Percentiles rank a stretch among this genome's conserved stretches.
Evolutionary conservation across 202 grass and related monocot genomes (phyloP).

Genomic region (Schoenoplectus triqueter): DNA sequence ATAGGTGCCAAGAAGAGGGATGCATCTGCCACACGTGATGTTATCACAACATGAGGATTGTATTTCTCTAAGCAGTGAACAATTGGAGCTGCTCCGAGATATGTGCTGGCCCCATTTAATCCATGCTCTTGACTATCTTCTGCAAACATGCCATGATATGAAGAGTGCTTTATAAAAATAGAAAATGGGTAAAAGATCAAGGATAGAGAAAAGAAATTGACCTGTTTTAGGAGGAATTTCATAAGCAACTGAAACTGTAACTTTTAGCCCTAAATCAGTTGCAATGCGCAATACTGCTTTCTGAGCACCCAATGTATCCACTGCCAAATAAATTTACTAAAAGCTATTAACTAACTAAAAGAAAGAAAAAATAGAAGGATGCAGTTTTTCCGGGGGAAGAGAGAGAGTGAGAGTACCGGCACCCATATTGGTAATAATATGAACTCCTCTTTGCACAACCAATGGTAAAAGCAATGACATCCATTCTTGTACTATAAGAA

Average conservation of each 20-base stretch:
- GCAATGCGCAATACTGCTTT: constrained; percentile 66
- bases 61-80: constrained; percentile 81
- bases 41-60: constrained; percentile 81
- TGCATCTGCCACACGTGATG: constrained; percentile 96
- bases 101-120: constrained; percentile 74
- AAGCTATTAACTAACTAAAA: constrained; percentile 27
- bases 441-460: constrained; percentile 67
- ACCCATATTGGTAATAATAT: constrained; percentile 94
- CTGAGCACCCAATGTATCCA: constrained; percentile 85
- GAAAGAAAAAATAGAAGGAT: constrained; percentile 1
- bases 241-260: constrained; percentile 74
- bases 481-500: constrained; percentile 75
- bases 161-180: background rate
- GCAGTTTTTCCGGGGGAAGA: background rate
- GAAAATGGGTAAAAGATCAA: background rate
- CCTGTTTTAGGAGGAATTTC: constrained; percentile 63
- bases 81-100: constrained; percentile 80
- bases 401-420: constrained; percentile 54
- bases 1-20: constrained; percentile 93
- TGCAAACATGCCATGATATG: constrained; percentile 15
- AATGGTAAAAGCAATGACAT: constrained; percentile 83
- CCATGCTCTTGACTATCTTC: constrained; percentile 23
- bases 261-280: constrained; percentile 60
- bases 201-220: constrained; percentile 24
- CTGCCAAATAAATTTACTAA: constrained; percentile 43